Evolutionary conservation across 2,329 filamentous ascomycete species (phyloP).

Genomic region (Pseudocercospora pini-densiflorae): DNA sequence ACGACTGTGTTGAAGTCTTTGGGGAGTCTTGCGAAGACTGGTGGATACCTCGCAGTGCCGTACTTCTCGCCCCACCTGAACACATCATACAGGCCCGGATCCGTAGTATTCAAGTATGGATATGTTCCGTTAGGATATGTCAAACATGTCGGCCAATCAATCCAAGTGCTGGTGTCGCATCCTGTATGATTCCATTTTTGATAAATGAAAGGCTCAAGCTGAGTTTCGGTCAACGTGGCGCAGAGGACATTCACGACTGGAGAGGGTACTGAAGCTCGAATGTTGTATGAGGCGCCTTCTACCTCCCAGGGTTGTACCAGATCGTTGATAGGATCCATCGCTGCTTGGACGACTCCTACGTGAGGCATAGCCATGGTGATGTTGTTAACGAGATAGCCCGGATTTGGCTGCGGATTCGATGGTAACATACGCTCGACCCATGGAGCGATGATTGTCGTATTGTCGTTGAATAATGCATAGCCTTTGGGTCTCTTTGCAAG

Average conservation of each 20-base stretch:
- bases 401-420: constrained; percentile 49
- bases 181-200: constrained; percentile 55
- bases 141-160: constrained; percentile 17
- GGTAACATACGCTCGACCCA: constrained; percentile 68
- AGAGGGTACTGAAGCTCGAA: constrained; percentile 71
- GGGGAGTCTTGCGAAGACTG: constrained; percentile 57
- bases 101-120: constrained; percentile 28
- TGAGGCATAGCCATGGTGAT: constrained; percentile 80
- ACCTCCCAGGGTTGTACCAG: constrained; percentile 70
- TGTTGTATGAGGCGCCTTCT: constrained; percentile 68
- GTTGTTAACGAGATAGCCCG: constrained; percentile 63
- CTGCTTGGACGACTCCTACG: constrained; percentile 68
- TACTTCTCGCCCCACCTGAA: constrained; percentile 66
- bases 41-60: constrained; percentile 48
- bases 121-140: constrained; percentile 16
- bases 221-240: constrained; percentile 63
- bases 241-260: constrained; percentile 76
- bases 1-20: constrained; percentile 68
- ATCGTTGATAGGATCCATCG: constrained; percentile 62
- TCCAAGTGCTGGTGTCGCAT: constrained; percentile 18
- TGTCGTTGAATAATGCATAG: constrained; percentile 69
- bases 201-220: constrained; percentile 69
- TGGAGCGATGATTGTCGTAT: constrained; percentile 69
- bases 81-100: constrained; percentile 61
- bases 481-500: constrained; percentile 60